A percentile compares a stretch with the other conserved stretches of the same genome.
phyloP scores from a whole-genome alignment of 2,329 filamentous ascomycete genomes.

The Fusarium sp. region DNA sequence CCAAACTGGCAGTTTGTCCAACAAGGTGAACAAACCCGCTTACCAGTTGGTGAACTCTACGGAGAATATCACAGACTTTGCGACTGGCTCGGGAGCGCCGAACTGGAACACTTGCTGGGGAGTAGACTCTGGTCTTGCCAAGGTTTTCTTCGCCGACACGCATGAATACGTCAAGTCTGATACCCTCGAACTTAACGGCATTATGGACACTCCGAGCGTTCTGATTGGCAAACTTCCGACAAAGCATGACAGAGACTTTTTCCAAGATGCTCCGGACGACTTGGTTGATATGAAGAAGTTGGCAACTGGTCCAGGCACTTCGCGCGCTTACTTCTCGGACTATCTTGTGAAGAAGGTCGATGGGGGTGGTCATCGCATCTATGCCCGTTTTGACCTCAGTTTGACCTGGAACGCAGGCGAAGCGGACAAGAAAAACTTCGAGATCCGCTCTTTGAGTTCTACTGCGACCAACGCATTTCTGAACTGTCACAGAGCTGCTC shows the following conservation, averaged over 20 bases:
- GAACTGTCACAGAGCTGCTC: not conserved
- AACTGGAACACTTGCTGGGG: not conserved
- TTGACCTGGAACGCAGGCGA: not conserved
- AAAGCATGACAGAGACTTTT: rapidly evolving
- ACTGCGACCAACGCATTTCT: not conserved
- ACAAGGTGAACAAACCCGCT: not conserved
- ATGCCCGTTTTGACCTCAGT: not conserved
- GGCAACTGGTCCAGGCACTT: not conserved
- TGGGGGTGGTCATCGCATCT: not conserved
- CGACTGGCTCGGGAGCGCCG: not conserved
- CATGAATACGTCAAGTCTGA: not conserved
- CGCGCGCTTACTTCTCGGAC: not conserved
- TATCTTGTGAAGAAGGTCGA: not conserved
- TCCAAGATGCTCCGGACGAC: not conserved
- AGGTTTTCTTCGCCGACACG: not conserved
- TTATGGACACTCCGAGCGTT: not conserved
- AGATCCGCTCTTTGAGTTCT: not conserved
- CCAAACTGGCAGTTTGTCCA: not conserved
- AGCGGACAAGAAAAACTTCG: not conserved
- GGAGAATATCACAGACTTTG: not conserved
- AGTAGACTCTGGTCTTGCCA: not conserved
- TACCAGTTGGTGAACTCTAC: not conserved
- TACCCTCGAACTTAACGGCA: not conserved
- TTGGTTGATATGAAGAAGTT: not conserved
- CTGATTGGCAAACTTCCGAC: not conserved